Conservation (phyloP, 2,329 filamentous ascomycete genomes). For the Diaporthe caulivora region DNA sequence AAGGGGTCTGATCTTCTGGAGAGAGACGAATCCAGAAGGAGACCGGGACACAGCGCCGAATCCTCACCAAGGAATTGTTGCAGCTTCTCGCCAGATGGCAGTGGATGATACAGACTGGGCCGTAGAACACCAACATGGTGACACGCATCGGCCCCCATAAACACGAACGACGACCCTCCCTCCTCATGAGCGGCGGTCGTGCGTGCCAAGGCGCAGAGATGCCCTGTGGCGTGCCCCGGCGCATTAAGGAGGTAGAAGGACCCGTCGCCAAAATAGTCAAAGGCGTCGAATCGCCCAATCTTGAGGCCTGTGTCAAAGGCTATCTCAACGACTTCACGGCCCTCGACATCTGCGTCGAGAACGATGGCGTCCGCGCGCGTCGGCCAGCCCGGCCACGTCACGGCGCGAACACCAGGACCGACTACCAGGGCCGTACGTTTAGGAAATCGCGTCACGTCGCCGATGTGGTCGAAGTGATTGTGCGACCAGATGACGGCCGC, state of each 20-base stretch:
- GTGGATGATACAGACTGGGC: conserved; percentile 49
- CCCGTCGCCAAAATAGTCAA: conserved; percentile 45
- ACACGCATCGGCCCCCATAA: conserved; percentile 43
- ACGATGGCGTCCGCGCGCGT: conserved; percentile 45
- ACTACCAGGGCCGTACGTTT: conserved; percentile 57
- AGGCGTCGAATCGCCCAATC: conserved; percentile 45
- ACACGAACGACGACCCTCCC: conserved; percentile 42
- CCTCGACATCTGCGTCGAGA: conserved; percentile 43
- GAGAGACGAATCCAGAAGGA: conserved; percentile 5
- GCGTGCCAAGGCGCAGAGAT: conserved; percentile 36
- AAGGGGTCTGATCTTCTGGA: conserved; percentile 41
- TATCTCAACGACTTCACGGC: conserved; percentile 43
- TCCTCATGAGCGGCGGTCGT: conserved; percentile 20
- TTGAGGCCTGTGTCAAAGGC: conserved; percentile 37
- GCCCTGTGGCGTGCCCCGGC: conserved; percentile 43
- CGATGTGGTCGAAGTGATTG: conserved; percentile 62
- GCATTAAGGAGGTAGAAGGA: conserved; percentile 44
- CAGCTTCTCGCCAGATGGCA: conserved; percentile 45
- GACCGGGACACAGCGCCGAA: conserved; percentile 1
- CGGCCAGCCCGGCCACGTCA: conserved; percentile 59
- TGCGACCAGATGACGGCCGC: conserved; percentile 48
- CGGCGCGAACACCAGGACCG: conserved; percentile 59
- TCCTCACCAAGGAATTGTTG: background rate
- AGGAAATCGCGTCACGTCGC: conserved; percentile 58
- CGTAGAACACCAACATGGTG: conserved; percentile 52